Percentiles rank a stretch among this genome's conserved stretches.
Conservation (phyloP, 441 rosid species). For the Capsella rubella region DNA sequence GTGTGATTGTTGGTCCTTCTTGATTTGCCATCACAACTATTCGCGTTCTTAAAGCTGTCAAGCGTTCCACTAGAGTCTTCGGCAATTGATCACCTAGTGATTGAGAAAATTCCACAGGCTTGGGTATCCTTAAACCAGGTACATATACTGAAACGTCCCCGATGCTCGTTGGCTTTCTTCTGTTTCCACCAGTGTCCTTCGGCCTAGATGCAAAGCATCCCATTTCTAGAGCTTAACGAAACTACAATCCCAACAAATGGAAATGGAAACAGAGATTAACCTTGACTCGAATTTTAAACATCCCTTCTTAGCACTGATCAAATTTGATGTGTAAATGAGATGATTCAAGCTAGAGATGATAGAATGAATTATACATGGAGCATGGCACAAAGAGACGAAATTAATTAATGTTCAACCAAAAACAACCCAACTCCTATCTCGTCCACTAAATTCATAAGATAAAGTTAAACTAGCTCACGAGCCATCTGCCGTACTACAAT, state of each 20-base stretch:
- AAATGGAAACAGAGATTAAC: constrained; percentile 12
- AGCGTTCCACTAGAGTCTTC: constrained; percentile 74
- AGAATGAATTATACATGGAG: constrained; percentile 36
- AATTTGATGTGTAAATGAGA: constrained; percentile 27
- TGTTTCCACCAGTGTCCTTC: constrained; percentile 73
- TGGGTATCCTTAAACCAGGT: constrained; percentile 96
- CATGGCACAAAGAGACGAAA: constrained; percentile 44
- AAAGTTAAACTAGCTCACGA: constrained; percentile 59
- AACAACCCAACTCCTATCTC: constrained; percentile 55
- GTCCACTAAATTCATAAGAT: constrained; percentile 42
- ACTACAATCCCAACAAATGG: constrained; percentile 50
- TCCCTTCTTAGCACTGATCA: constrained; percentile 17
- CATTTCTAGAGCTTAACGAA: constrained; percentile 57
- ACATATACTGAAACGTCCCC: constrained; percentile 90
- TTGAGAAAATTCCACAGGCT: constrained; percentile 79
- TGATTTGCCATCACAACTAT: constrained; percentile 97
- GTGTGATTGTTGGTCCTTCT: constrained; percentile 94
- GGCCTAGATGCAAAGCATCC: constrained; percentile 91
- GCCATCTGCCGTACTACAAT: constrained; percentile 53
- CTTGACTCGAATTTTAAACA: background rate
- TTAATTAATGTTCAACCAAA: constrained; percentile 60
- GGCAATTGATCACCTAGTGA: constrained; percentile 77
- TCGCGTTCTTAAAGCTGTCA: constrained; percentile 86
- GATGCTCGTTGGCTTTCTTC: constrained; percentile 82
- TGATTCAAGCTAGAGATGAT: constrained; percentile 37